These are phyloP conservation scores for Sarocladium strictum DNA, from an alignment of 2,329 filamentous ascomycete genomes.

Conservation along the genomic window DNA sequence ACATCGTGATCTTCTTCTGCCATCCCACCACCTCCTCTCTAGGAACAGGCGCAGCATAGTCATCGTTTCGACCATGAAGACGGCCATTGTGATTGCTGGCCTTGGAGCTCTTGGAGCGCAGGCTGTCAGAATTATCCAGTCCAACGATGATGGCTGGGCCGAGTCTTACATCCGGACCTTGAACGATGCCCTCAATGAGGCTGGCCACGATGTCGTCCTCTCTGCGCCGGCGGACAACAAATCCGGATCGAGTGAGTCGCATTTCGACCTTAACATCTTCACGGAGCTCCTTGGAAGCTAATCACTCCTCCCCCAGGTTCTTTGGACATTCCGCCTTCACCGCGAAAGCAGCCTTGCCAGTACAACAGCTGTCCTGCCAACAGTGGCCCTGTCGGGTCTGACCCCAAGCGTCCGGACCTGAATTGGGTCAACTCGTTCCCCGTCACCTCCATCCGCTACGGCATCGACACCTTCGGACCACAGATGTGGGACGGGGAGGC, in stretches of 20 bases:
- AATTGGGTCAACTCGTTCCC: constrained; percentile 71
- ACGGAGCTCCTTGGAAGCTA: not conserved
- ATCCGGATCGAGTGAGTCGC: constrained; percentile 53
- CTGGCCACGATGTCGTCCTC: constrained; percentile 56
- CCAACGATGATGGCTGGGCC: constrained; percentile 71
- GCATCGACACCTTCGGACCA: constrained; percentile 50
- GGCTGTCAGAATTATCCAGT: constrained; percentile 51
- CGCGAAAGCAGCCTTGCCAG: constrained; percentile 47
- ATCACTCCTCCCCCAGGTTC: constrained; percentile 40
- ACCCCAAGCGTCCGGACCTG: constrained; percentile 49
- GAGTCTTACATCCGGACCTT: constrained; percentile 60
- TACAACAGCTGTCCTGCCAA: constrained; percentile 55
- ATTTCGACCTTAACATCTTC: too few species aligned
- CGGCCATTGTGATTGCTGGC: not conserved
- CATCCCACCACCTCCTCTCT: too few species aligned
- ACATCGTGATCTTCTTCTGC: too few species aligned
- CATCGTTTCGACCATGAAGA: not conserved
- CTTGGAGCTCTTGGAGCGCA: constrained; percentile 20
- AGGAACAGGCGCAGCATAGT: too few species aligned
- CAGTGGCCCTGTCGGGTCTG: constrained; percentile 50
- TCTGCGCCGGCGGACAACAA: constrained; percentile 62
- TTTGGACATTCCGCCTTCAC: constrained; percentile 34
- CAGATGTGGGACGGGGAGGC: constrained; percentile 44
- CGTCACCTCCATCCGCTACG: constrained; percentile 57
- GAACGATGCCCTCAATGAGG: constrained; percentile 46